Percentiles rank a stretch among this genome's conserved stretches.
Conservation (phyloP, 2,329 filamentous ascomycete genomes). For the Daldinia eschscholtzii region DNA sequence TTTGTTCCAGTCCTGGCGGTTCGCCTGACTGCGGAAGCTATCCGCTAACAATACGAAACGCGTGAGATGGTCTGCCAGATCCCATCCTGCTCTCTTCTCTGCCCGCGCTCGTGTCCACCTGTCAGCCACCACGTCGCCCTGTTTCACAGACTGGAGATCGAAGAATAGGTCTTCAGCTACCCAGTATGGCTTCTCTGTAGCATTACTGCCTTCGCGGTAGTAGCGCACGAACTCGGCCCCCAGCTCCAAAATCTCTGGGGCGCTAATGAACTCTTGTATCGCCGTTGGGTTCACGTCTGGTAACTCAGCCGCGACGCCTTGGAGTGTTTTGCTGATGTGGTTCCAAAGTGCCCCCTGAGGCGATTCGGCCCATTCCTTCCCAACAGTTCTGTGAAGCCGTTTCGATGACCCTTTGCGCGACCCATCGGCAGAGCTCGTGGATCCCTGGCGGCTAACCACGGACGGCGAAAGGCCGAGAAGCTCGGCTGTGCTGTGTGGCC, state of each 20-base stretch:
- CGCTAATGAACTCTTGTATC: conserved; percentile 48
- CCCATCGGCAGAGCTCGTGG: conserved; percentile 33
- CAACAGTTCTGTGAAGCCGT: conserved; percentile 21
- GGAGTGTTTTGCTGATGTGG: conserved; percentile 45
- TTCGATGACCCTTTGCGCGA: conserved; percentile 29
- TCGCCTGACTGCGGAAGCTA: conserved; percentile 38
- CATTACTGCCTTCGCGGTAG: conserved; percentile 29
- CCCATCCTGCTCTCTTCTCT: conserved; percentile 44
- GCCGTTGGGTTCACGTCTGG: conserved; percentile 44
- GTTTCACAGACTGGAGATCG: conserved; percentile 49
- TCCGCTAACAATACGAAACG: conserved; percentile 49
- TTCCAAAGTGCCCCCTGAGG: conserved; percentile 39
- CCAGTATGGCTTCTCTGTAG: conserved; percentile 43
- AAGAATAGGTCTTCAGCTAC: conserved; percentile 49
- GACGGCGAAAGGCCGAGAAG: conserved; percentile 10
- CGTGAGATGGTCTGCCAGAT: conserved; percentile 46
- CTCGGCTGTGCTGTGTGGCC: conserved; percentile 10
- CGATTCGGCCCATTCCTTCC: conserved; percentile 46
- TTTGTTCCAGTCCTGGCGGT: conserved; percentile 43
- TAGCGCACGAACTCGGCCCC: conserved; percentile 45
- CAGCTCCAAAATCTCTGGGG: conserved; percentile 46
- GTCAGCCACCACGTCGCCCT: conserved; percentile 41
- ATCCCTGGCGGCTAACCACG: conserved; percentile 37
- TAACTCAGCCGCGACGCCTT: conserved; percentile 41
- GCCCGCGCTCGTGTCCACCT: conserved; percentile 39